phyloP scores from a whole-genome alignment of 352 stramenopile genomes.

The Pythium dissimile region DNA sequence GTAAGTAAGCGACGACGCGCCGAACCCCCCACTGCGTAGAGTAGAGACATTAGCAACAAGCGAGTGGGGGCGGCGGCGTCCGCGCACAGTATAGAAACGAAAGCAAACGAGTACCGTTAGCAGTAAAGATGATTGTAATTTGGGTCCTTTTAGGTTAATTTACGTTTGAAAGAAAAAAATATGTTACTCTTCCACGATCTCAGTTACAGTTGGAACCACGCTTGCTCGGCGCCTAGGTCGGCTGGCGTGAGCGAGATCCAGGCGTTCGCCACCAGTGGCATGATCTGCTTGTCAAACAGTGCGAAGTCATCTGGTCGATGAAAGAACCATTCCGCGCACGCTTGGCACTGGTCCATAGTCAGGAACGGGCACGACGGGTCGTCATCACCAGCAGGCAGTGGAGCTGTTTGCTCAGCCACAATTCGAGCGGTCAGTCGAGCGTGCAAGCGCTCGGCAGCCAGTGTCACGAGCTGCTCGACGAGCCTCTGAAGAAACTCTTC shows the following conservation, averaged over 20 bases:
- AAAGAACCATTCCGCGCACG: slow-evolving; percentile 30
- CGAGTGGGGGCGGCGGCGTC: slow-evolving; percentile 1
- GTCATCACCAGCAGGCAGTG: slow-evolving; percentile 8
- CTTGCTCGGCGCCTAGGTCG: slow-evolving; percentile 28
- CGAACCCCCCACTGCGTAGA: slow-evolving; percentile 13
- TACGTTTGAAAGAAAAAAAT: neutral
- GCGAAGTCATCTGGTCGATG: slow-evolving; percentile 8
- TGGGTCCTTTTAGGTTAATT: neutral
- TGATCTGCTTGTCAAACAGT: slow-evolving; percentile 29
- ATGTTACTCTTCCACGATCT: too few species aligned
- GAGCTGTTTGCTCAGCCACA: slow-evolving; percentile 13
- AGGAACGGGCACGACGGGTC: slow-evolving; percentile 28
- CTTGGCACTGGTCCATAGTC: slow-evolving; percentile 30
- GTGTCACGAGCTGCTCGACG: slow-evolving; percentile 27
- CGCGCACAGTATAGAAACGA: neutral
- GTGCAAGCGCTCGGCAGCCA: slow-evolving; percentile 35
- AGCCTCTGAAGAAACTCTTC: slow-evolving; percentile 27
- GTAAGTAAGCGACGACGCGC: neutral
- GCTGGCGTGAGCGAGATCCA: slow-evolving; percentile 28
- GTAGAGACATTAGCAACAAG: slow-evolving; percentile 22
- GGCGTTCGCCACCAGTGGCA: slow-evolving; percentile 33
- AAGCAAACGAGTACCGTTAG: too few species aligned
- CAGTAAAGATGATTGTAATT: neutral
- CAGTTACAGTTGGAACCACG: slow-evolving; percentile 26
- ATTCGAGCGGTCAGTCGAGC: slow-evolving; percentile 32